Evolutionary conservation across 228 moss, liverwort and hornwort species (phyloP), one percentile per base, ranked within the genome.

Genomic region (Sphagnum magellanicum): DNA sequence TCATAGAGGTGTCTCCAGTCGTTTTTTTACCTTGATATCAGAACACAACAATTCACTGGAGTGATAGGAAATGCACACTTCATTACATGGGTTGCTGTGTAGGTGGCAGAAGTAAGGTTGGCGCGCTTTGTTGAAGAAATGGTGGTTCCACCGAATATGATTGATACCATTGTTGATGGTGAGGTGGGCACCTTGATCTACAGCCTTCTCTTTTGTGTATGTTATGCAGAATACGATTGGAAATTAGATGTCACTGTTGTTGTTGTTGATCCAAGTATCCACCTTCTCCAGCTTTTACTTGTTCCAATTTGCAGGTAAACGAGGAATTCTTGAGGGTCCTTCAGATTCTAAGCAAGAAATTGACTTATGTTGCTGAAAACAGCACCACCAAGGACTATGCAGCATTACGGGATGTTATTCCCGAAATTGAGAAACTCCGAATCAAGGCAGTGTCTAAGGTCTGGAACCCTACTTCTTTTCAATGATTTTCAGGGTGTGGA

Each of bases 91-190:
- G 46, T 65, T 74, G 61, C 76, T 66, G 14, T 72, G 66, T 79
- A 98, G 98, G 93, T 89, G 73, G 98, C 98, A 67, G 98, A 98
- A 79, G 75, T 85, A 53, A 93, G 90, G 77, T 68, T 98, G 78
- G 92, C 98, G 58, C 90, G 80, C 49, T 98, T 98, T 74, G 76
- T 98, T 16, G 98, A 98, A 81, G 93, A 98, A 83, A 89, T 98
- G 46, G 91, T 98, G 15, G 92, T 98, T 49, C 78, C 98, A 61
- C 98, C 98, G 50, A 84, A 82, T 66, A 93, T 98, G 93, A 93
- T 98, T 68, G 98, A 98, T 74, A 93, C 85, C 49, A 91, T 98
- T 75, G 85, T 98, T 47, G 93, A 98, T 79, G 98, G 98, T 77
- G 98, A 98, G 88, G 98, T 93, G 79, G 66, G 78, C 57, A 47